Conservation (phyloP, 2,329 filamentous ascomycete species). For the Trichoderma simmonsii region DNA sequence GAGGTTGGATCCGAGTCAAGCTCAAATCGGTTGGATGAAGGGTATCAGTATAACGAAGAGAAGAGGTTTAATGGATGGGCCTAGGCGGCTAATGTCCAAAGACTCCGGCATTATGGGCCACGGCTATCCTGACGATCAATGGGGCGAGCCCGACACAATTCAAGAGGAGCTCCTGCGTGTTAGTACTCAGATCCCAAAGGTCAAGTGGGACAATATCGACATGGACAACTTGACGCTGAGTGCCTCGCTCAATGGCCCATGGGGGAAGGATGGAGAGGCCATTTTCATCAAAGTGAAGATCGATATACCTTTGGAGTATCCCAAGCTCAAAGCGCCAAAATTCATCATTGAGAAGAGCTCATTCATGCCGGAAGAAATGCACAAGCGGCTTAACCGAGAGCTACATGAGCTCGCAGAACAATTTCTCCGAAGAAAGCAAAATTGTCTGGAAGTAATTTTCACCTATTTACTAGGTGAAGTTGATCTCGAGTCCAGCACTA, state of each 20-base stretch:
- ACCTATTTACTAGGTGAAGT: slow-evolving; percentile 63
- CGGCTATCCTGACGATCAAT: slow-evolving; percentile 52
- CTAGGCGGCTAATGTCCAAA: slow-evolving; percentile 48
- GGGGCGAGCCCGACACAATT: slow-evolving; percentile 59
- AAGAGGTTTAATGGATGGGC: slow-evolving; percentile 41
- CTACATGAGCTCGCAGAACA: slow-evolving; percentile 54
- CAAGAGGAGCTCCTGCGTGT: slow-evolving; percentile 64
- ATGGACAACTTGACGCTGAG: slow-evolving; percentile 58
- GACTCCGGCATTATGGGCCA: slow-evolving; percentile 51
- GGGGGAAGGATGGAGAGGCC: slow-evolving; percentile 54
- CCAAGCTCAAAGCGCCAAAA: slow-evolving; percentile 54
- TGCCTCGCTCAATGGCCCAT: slow-evolving; percentile 63
- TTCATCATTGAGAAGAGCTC: slow-evolving; percentile 61
- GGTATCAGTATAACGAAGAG: slow-evolving; percentile 62
- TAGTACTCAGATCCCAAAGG: slow-evolving; percentile 59
- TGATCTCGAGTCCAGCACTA: slow-evolving; percentile 58
- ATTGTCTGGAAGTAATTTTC: slow-evolving; percentile 60
- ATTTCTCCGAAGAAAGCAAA: slow-evolving; percentile 56
- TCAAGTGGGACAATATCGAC: slow-evolving; percentile 62
- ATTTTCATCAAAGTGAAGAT: slow-evolving; percentile 63
- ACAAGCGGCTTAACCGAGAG: slow-evolving; percentile 51
- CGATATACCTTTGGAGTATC: slow-evolving; percentile 58
- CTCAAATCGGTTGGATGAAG: slow-evolving; percentile 67
- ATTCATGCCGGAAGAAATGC: slow-evolving; percentile 56
- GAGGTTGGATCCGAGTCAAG: slow-evolving; percentile 46